Evolutionary conservation across 345 rosid genomes (phyloP).

Genomic region (Citrus cavaleriei): DNA sequence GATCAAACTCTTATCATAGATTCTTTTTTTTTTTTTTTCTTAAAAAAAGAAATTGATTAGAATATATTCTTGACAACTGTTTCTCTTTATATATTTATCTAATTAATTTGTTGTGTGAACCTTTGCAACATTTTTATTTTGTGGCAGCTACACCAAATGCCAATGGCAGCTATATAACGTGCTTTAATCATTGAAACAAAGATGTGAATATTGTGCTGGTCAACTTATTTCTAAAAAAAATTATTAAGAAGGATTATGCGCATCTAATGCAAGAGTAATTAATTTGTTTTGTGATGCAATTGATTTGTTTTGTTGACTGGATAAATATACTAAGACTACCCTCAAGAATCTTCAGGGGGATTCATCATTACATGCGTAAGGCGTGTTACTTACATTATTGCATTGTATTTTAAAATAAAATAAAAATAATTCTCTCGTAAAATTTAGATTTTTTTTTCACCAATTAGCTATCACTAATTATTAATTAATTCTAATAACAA

Average conservation of each 20-base stretch:
- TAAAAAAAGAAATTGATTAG: no score
- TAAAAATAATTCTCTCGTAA: no score
- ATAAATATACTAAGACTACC: background rate
- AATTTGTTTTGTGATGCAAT: background rate
- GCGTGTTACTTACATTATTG: background rate
- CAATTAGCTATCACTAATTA: no score
- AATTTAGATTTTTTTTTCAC: no score
- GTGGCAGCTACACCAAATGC: background rate
- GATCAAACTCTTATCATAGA: background rate
- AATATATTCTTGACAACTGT: background rate
- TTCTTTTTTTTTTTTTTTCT: background rate
- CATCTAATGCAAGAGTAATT: background rate
- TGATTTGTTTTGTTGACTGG: background rate
- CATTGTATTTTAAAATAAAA: no score
- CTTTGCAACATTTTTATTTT: background rate
- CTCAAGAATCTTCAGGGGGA: background rate
- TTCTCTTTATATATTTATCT: background rate
- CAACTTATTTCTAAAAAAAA: background rate
- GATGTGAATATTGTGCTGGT: background rate
- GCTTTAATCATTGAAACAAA: slow-evolving; percentile 5
- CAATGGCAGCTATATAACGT: background rate
- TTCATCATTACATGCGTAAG: background rate
- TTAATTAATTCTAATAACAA: no score
- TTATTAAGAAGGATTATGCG: background rate
- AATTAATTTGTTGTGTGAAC: background rate